phyloP scores from a whole-genome alignment of 805 yeast species.

The Torulaspora microellipsoides region DNA sequence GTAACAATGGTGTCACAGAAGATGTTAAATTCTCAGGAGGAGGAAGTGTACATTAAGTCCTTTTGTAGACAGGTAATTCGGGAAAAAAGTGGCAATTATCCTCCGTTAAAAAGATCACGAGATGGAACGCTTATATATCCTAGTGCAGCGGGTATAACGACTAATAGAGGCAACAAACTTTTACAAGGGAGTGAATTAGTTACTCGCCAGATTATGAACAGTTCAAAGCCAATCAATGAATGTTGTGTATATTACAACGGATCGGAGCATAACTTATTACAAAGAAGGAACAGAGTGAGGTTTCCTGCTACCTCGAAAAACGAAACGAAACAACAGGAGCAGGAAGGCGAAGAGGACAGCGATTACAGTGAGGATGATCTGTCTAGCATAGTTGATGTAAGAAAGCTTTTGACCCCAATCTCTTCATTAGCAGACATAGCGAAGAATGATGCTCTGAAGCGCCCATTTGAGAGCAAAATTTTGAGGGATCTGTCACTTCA shows the following conservation, averaged over 20 bases:
- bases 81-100: slow-evolving; percentile 34
- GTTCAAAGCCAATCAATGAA: slow-evolving; percentile 30
- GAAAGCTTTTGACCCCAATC: slow-evolving; percentile 68
- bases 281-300: slow-evolving; percentile 32
- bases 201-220: slow-evolving; percentile 41
- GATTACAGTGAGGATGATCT: slow-evolving; percentile 41
- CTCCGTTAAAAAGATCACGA: slow-evolving; percentile 26
- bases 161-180: slow-evolving; percentile 57
- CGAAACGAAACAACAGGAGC: slow-evolving; percentile 12
- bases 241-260: slow-evolving; percentile 35
- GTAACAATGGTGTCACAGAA: slow-evolving; percentile 6
- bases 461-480: slow-evolving; percentile 56
- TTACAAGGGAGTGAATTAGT: slow-evolving; percentile 46
- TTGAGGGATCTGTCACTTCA: slow-evolving; percentile 61
- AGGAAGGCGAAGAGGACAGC: slow-evolving; percentile 29
- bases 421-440: slow-evolving; percentile 75
- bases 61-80: slow-evolving; percentile 30
- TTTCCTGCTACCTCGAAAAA: slow-evolving; percentile 9
- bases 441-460: slow-evolving; percentile 61
- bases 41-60: slow-evolving; percentile 16
- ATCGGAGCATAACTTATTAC: slow-evolving; percentile 33
- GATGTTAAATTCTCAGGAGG: slow-evolving; percentile 7
- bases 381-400: slow-evolving; percentile 48
- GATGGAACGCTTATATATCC: slow-evolving; percentile 27
- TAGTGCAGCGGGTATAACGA: slow-evolving; percentile 33